Percentiles rank a stretch among this genome's conserved stretches.
Evolutionary conservation across 2,329 filamentous ascomycete genomes (phyloP).

Genomic region (Stachybotrys elegans): DNA sequence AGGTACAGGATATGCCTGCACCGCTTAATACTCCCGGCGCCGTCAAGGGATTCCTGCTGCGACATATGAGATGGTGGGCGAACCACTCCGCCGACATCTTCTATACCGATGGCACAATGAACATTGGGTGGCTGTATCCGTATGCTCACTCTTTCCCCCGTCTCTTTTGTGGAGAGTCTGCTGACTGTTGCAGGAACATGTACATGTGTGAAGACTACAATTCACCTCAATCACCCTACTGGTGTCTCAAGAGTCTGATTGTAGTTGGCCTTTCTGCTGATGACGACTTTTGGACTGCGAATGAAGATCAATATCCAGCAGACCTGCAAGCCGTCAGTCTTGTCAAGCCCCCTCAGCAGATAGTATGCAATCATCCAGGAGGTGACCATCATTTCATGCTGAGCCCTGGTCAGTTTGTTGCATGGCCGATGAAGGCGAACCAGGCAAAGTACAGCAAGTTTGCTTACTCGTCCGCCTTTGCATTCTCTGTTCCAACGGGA

Average conservation of each 20-base stretch:
- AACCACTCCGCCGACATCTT: constrained; percentile 37
- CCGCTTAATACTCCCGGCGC: constrained; percentile 31
- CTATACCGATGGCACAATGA: constrained; percentile 42
- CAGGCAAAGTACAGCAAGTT: constrained; percentile 44
- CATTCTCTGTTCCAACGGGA: constrained; percentile 37
- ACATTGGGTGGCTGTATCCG: constrained; percentile 34
- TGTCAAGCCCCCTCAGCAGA: constrained; percentile 31
- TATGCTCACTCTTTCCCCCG: constrained; percentile 13
- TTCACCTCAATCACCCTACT: constrained; percentile 50
- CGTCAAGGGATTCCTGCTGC: constrained; percentile 42
- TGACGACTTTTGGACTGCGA: constrained; percentile 39
- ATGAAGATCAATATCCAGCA: constrained; percentile 26
- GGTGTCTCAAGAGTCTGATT: constrained; percentile 47
- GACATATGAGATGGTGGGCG: constrained; percentile 47
- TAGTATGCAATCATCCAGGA: constrained; percentile 31
- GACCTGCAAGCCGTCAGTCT: background rate
- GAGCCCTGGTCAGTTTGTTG: constrained; percentile 32
- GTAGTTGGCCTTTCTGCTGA: constrained; percentile 27
- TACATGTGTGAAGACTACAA: constrained; percentile 53
- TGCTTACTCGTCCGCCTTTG: constrained; percentile 43
- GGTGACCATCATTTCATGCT: constrained; percentile 37
- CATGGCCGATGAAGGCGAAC: constrained; percentile 30
- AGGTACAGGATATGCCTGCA: constrained; percentile 28
- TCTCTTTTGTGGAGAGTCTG: no score
- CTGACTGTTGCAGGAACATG: constrained; percentile 41